Evolutionary conservation across 2,329 filamentous ascomycete genomes (phyloP).

Genomic region (Leptosphaerulina australis): DNA sequence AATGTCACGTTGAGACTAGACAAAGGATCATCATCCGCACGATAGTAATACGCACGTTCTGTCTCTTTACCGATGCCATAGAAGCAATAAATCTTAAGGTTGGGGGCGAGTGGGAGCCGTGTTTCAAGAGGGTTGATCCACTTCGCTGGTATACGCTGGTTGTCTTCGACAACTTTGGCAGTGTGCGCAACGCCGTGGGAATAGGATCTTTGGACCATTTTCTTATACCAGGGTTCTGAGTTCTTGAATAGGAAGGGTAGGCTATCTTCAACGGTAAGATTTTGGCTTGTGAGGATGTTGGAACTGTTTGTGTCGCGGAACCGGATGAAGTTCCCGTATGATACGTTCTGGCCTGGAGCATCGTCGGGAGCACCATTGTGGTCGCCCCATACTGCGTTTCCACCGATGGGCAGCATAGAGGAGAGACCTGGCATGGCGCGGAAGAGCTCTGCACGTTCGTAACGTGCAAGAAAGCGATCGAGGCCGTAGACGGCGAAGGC

Average conservation of each 20-base stretch:
- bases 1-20: constrained; percentile 69
- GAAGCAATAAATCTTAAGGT: constrained; percentile 95
- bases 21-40: constrained; percentile 68
- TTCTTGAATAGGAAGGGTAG: constrained; percentile 78
- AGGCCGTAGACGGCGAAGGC: constrained; percentile 95
- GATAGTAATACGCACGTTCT: constrained; percentile 91
- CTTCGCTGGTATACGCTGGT: constrained; percentile 63
- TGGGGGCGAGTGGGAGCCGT: constrained; percentile 82
- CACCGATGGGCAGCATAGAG: constrained; percentile 94
- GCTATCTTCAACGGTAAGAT: constrained; percentile 81
- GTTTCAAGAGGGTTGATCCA: constrained; percentile 97
- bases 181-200: constrained; percentile 89
- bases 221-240: constrained; percentile 83
- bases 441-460: constrained; percentile 92
- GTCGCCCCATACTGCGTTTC: constrained; percentile 94
- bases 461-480: constrained; percentile 90
- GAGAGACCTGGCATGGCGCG: constrained; percentile 96
- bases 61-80: constrained; percentile 95
- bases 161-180: constrained; percentile 74
- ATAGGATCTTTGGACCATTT: constrained; percentile 75
- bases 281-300: constrained; percentile 59
- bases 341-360: constrained; percentile 70
- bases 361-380: constrained; percentile 88
- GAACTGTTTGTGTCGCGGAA: constrained; percentile 70
- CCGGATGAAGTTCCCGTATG: constrained; percentile 82